These are phyloP conservation scores for Diaporthe caulivora DNA, from an alignment of 2,329 filamentous ascomycete genomes.

Conservation along the genomic window DNA sequence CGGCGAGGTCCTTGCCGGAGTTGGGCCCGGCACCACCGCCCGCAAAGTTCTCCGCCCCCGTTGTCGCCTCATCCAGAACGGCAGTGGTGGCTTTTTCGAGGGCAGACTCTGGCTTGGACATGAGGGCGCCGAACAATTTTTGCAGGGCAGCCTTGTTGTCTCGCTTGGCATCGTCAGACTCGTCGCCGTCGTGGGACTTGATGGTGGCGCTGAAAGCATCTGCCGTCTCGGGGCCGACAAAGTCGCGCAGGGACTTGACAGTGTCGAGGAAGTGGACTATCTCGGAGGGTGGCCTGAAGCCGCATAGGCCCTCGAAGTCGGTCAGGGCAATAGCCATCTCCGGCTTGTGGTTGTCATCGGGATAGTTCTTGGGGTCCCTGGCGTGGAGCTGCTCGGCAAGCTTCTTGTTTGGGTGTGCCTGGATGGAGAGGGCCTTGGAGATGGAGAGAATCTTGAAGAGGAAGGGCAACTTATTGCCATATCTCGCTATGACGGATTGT, in stretches of 20 bases:
- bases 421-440: constrained; percentile 94
- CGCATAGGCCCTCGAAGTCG: constrained; percentile 94
- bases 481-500: constrained; percentile 77
- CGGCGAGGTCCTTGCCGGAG: constrained; percentile 76
- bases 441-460: constrained; percentile 98
- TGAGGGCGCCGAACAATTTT: constrained; percentile 80
- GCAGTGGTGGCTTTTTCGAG: constrained; percentile 74
- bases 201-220: constrained; percentile 67
- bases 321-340: constrained; percentile 99
- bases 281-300: constrained; percentile 89
- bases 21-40: constrained; percentile 77
- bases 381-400: constrained; percentile 90
- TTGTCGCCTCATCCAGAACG: constrained; percentile 78
- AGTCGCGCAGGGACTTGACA: constrained; percentile 67
- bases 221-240: constrained; percentile 76
- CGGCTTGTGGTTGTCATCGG: constrained; percentile 99
- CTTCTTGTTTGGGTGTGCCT: constrained; percentile 96
- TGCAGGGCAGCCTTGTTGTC: constrained; percentile 85
- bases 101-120: constrained; percentile 79
- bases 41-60: constrained; percentile 80
- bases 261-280: constrained; percentile 84
- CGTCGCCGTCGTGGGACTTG: constrained; percentile 56
- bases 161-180: constrained; percentile 49
- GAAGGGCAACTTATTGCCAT: constrained; percentile 88
- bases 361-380: constrained; percentile 90